Base-by-base conservation (phyloP, 768 basidiomycete species). In the Auricularia sp. region DNA sequence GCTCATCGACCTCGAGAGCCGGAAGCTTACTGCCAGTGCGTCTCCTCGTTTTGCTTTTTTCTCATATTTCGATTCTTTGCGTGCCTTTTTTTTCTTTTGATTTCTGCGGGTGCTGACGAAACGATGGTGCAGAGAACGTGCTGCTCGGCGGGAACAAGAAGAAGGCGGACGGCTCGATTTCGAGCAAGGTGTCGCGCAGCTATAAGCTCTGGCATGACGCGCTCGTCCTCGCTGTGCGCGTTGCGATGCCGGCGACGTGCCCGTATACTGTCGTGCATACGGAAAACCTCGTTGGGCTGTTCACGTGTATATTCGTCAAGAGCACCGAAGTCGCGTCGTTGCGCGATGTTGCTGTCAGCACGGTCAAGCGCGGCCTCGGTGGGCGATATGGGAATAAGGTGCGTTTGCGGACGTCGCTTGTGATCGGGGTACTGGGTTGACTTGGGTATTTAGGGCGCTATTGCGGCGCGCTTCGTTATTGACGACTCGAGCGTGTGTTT, bases 331-430 rank as follows among this genome's bases (percentile, higher is more conserved):
- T 82, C 72, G 71, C 72, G 35, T 29, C 60, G 23, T 74, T 97
- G 65, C 81, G 84, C 71, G 86, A 92, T 72, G 75, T 84, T 56
- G 80, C 87, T 10, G 84, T 93, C n/a, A 85, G 87, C 4, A 90
- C 87, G 1, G 80, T 98, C 65, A 98, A 98, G 76, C 80, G 93
- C 16, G 96, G 96, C 1, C 90, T 99, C 83, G 88, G 89, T 0
- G 93, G 94, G 1, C 78, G 88, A 64, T 96, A 96, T 72, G 96
- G 96, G 0, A 98, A 98, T 73, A 98, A 99, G 85, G 94, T 91
- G 35, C 39, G 82, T 56, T 12, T 39, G 34, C 47, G 16, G 36
- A 61, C 3, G 11, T 64, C 21, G 47, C 35, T 16, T 5, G 7
- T 12, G 3, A 23, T 56, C 35, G 44, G 2, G 36, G 47, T 58